Evolutionary conservation across 2,329 filamentous ascomycete species (phyloP).

Genomic region (Nothophoma quercina): DNA sequence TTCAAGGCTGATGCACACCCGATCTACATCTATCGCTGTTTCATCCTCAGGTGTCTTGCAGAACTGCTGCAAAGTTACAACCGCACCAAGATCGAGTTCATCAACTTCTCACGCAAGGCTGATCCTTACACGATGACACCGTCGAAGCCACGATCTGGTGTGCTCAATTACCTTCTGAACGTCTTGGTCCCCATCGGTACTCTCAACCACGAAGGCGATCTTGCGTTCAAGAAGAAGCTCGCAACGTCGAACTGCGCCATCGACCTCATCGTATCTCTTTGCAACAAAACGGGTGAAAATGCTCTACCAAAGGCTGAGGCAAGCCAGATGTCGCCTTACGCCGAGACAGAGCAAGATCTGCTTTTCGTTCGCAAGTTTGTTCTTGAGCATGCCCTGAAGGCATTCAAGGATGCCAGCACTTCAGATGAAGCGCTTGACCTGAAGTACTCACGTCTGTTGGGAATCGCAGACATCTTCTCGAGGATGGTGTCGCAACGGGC

Average conservation of each 20-base stretch:
- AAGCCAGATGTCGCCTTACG: conserved; percentile 47
- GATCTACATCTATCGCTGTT: conserved; percentile 96
- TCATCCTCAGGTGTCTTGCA: conserved; percentile 88
- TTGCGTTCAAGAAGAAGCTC: conserved; percentile 81
- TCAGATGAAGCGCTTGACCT: conserved; percentile 82
- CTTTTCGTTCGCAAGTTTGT: conserved; percentile 95
- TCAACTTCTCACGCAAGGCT: conserved; percentile 95
- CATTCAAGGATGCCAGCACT: conserved; percentile 85
- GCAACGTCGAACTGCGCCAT: conserved; percentile 88
- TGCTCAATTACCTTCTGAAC: conserved; percentile 92
- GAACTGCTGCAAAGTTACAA: conserved; percentile 93
- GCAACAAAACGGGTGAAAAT: conserved; percentile 85
- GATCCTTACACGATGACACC: conserved; percentile 85
- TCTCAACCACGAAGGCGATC: conserved; percentile 75
- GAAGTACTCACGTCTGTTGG: conserved; percentile 88
- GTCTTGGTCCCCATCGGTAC: conserved; percentile 73
- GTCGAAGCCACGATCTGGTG: conserved; percentile 89
- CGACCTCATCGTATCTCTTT: conserved; percentile 83
- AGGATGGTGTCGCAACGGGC: conserved; percentile 77
- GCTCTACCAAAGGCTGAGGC: conserved; percentile 60
- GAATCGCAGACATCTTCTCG: conserved; percentile 88
- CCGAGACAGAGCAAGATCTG: conserved; percentile 82
- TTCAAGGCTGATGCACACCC: conserved; percentile 95
- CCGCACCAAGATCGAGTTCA: conserved; percentile 95
- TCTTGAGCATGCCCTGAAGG: conserved; percentile 88